Evolutionary conservation across 1,284 basidiomycete genomes (phyloP), one percentile per base, ranked within the genome.

Genomic region (Rhodotorula sp.): DNA sequence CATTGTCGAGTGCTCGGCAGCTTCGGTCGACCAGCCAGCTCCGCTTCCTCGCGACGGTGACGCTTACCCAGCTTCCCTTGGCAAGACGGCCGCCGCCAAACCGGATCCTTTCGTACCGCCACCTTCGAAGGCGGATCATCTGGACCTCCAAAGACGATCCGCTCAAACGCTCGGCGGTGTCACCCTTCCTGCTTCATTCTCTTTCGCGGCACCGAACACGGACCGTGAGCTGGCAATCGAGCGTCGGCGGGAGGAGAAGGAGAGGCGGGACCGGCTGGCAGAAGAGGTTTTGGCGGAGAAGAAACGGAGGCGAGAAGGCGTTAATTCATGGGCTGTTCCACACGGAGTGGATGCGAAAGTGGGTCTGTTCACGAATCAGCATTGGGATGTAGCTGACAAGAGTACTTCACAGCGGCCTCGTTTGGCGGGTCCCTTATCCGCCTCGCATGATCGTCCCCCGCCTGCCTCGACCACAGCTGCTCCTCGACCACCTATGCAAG

Each of bases 101-200:
- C 56, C 16, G 40, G 60, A 9, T n/a, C 57, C 2, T 22, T 34
- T 9, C 50, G 28, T 4, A 4, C 46, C 22, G 47, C 47, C 9
- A 31, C 30, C n/a, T 24, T 30, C 22, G 26, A n/a, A n/a, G 26
- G 15, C 50, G 61, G 46, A 40, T 26, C 24, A 13, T 18, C 28
- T 4, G 20, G 44, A 10, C n/a, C 8, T 8, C 44, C 44, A 4
- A 10, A 18, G 26, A 40, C 61, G 8, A 8, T 22, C 16, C 30
- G 46, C 30, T 44, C 10, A 44, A 44, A 44, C 40, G 16, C 30
- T 55, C 30, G 60, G 60, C 22, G 60, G 60, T 1, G 51, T 68
- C 22, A 68, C 66, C 18, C 52, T 64, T 18, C 66, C 66, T 2
- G 48, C 66, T n/a, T 53, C 61, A 1, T 68, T 68, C 61, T 54